Percentiles rank a stretch among this genome's conserved stretches.
Conservation (phyloP, 768 basidiomycete species). For the Fomitopsis serialis region DNA sequence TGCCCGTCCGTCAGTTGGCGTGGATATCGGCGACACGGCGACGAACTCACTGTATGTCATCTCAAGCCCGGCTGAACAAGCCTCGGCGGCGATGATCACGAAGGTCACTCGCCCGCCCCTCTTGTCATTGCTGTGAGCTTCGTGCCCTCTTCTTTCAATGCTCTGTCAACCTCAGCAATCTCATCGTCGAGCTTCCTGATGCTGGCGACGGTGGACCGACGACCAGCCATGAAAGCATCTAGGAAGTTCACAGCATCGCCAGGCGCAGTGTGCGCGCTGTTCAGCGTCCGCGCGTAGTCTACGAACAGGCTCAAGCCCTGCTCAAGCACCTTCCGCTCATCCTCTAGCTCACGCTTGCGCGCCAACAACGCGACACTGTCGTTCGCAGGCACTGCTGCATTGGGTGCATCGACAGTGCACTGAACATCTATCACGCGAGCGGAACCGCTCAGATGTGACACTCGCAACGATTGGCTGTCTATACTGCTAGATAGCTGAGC, state of each 20-base stretch:
- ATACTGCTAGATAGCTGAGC: conserved; percentile 43
- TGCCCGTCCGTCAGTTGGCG: conserved; percentile 11
- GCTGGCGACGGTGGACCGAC: conserved; percentile 29
- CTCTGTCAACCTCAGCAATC: conserved; percentile 27
- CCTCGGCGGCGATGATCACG: conserved; percentile 2
- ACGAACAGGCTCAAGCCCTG: conserved; percentile 38
- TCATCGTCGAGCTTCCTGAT: conserved; percentile 22
- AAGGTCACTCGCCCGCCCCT: neutral
- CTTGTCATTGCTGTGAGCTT: neutral
- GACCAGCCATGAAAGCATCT: conserved; percentile 33
- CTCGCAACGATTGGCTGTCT: conserved; percentile 47
- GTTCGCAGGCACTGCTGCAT: conserved; percentile 14
- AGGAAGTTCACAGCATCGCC: conserved; percentile 36
- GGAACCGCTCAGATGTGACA: conserved; percentile 39
- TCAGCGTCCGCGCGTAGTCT: conserved; percentile 38
- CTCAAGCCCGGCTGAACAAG: conserved; percentile 32
- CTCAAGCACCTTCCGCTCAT: conserved; percentile 34
- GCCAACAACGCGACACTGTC: conserved; percentile 26
- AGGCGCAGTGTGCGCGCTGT: conserved; percentile 36
- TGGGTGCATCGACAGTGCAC: conserved; percentile 36
- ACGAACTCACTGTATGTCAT: conserved; percentile 35
- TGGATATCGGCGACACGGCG: neutral
- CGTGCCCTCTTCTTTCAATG: neutral
- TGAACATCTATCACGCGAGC: conserved; percentile 52
- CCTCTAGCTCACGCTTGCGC: conserved; percentile 31